These are phyloP conservation scores for Cryptosporidium viatorum DNA, from an alignment of 169 alveolate genomes.

Conservation along the genomic window DNA sequence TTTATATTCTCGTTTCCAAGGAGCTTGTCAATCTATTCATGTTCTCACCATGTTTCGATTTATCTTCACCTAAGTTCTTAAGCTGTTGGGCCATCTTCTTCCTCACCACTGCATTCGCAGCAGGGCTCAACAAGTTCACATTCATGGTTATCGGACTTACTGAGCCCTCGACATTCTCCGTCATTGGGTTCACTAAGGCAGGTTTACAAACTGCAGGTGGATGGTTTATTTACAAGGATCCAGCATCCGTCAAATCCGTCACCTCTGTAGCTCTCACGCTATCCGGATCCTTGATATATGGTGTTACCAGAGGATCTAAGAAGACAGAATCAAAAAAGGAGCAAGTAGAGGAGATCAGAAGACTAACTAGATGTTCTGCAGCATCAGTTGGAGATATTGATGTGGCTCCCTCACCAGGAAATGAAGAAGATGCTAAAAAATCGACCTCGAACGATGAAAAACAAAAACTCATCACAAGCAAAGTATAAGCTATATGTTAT, in stretches of 20 bases:
- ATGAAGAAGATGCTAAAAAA: not conserved
- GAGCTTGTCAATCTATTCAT: slow-evolving; percentile 42
- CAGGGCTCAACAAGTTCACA: slow-evolving; percentile 68
- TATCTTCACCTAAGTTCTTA: slow-evolving; percentile 26
- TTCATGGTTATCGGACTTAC: slow-evolving; percentile 72
- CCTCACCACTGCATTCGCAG: slow-evolving; percentile 67
- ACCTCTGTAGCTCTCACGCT: slow-evolving; percentile 49
- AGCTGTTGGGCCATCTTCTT: slow-evolving; percentile 46
- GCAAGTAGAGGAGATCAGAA: slow-evolving; percentile 49
- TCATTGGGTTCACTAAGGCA: slow-evolving; percentile 59
- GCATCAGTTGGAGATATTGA: slow-evolving; percentile 71
- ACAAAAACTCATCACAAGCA: slow-evolving; percentile 39
- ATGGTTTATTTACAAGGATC: slow-evolving; percentile 68
- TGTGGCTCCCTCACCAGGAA: not conserved
- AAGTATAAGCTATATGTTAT: not conserved
- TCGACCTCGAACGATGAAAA: slow-evolving; percentile 1
- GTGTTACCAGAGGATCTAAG: slow-evolving; percentile 53
- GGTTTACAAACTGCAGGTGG: slow-evolving; percentile 67
- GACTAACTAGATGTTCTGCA: slow-evolving; percentile 70
- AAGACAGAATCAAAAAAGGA: slow-evolving; percentile 40
- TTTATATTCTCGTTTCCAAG: slow-evolving; percentile 41
- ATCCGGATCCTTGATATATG: slow-evolving; percentile 66
- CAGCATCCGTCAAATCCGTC: slow-evolving; percentile 36
- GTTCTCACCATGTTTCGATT: slow-evolving; percentile 63
- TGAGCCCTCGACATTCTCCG: slow-evolving; percentile 74